Evolutionary conservation across 1,284 basidiomycete genomes (phyloP).

Genomic region (Sanguinoderma infundibulare): DNA sequence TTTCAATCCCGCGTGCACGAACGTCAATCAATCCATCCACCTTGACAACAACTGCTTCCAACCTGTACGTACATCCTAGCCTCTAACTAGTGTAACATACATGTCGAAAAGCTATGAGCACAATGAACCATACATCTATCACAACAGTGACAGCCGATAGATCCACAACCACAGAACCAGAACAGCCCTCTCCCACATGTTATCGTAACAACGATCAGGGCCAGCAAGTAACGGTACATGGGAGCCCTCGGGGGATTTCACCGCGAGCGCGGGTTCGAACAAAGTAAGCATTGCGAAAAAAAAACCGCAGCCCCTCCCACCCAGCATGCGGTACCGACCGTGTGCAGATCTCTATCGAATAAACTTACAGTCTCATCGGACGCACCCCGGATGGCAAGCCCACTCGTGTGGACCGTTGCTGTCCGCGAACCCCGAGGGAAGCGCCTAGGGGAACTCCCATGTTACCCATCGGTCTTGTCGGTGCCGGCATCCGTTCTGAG

Average conservation of each 20-base stretch:
- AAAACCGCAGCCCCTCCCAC: neutral
- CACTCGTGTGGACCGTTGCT: constrained; percentile 26
- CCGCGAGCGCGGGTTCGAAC: neutral
- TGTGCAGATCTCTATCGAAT: neutral
- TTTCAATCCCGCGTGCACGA: neutral
- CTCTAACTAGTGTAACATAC: neutral
- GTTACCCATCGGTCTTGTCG: constrained; percentile 15
- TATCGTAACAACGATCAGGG: neutral
- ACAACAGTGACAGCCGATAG: constrained; percentile 6
- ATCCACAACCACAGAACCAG: neutral
- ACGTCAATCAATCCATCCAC: constrained; percentile 11
- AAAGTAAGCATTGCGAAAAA: neutral
- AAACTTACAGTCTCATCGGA: neutral
- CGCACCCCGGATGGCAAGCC: constrained; percentile 33
- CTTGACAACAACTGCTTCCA: neutral
- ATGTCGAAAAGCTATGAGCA: constrained; percentile 8
- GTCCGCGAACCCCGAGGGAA: constrained; percentile 24
- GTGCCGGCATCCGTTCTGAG: constrained; percentile 11
- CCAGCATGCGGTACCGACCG: constrained; percentile 7
- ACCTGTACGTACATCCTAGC: neutral
- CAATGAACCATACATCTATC: constrained; percentile 8
- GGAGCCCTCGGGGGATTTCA: neutral
- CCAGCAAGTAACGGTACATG: neutral
- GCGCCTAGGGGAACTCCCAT: constrained; percentile 21
- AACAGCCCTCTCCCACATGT: neutral